These are phyloP conservation scores for Neurospora sp. DNA, from an alignment of 495 filamentous ascomycete species.

Conservation along the genomic window DNA sequence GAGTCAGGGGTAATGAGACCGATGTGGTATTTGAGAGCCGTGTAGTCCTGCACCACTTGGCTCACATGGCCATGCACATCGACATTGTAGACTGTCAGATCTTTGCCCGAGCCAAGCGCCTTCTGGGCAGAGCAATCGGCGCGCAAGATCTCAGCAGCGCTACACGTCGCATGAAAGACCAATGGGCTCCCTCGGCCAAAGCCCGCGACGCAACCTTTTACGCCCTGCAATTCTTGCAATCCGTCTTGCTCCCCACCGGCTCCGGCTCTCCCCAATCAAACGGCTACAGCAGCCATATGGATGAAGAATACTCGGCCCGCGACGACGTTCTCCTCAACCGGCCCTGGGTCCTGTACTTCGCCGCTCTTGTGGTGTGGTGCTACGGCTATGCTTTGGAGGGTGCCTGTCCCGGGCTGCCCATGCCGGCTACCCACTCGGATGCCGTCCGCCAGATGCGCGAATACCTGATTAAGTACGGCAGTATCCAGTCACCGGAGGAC, in stretches of 20 bases:
- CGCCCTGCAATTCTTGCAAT: slow-evolving; percentile 74
- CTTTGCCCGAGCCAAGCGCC: slow-evolving; percentile 73
- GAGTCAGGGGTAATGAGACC: slow-evolving; percentile 44
- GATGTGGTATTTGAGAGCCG: slow-evolving; percentile 78
- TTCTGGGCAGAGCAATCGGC: slow-evolving; percentile 80
- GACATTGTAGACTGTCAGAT: slow-evolving; percentile 97
- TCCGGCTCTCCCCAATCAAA: slow-evolving; percentile 21
- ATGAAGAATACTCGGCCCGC: slow-evolving; percentile 59
- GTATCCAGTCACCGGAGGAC: slow-evolving; percentile 70
- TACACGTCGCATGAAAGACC: slow-evolving; percentile 73
- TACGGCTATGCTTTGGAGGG: slow-evolving; percentile 93
- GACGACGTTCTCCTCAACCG: slow-evolving; percentile 88
- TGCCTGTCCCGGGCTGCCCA: slow-evolving; percentile 40
- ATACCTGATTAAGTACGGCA: slow-evolving; percentile 65
- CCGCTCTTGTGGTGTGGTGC: slow-evolving; percentile 84
- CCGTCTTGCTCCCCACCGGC: slow-evolving; percentile 58
- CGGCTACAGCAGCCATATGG: slow-evolving; percentile 21
- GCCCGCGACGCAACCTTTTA: slow-evolving; percentile 92
- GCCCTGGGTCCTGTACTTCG: slow-evolving; percentile 96
- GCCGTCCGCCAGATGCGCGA: slow-evolving; percentile 67
- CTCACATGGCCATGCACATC: slow-evolving; percentile 97
- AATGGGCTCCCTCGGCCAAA: slow-evolving; percentile 86
- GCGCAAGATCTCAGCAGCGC: slow-evolving; percentile 69
- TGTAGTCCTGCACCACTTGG: slow-evolving; percentile 82
- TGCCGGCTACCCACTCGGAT: slow-evolving; percentile 48